Conservation (phyloP, 345 rosid species). For the Hypericum androsaemum region DNA sequence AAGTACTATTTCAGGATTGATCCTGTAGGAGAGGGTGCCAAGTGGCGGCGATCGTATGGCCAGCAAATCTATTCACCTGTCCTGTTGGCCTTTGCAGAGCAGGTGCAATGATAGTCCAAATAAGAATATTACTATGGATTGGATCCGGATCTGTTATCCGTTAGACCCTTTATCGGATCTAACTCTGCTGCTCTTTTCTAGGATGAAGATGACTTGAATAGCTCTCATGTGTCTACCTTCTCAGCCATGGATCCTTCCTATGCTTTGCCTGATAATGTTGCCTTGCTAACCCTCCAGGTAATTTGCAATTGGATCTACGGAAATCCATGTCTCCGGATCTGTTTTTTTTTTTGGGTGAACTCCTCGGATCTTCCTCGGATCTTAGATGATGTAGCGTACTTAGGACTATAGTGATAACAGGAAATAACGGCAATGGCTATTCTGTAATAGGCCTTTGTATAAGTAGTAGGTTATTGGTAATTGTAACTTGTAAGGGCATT, state of each 20-base stretch:
- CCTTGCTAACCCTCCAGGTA: conserved; percentile 79
- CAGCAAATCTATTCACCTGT: conserved; percentile 22
- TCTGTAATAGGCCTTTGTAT: no score
- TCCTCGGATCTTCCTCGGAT: no score
- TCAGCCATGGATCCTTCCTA: conserved; percentile 73
- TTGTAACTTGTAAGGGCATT: no score
- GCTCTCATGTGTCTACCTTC: conserved; percentile 49
- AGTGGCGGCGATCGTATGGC: conserved; percentile 19
- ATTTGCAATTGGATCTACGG: not conserved
- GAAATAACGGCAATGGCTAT: no score
- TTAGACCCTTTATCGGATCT: no score
- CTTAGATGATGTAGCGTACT: no score
- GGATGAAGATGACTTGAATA: conserved; percentile 57
- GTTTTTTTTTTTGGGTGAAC: no score
- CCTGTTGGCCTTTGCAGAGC: conserved; percentile 16
- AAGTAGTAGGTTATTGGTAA: no score
- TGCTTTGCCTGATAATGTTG: conserved; percentile 71
- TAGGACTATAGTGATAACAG: no score
- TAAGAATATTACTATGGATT: not conserved
- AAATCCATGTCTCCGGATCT: no score
- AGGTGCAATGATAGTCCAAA: conserved; percentile 12
- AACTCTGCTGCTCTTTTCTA: conserved; percentile 14
- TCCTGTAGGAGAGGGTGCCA: conserved; percentile 17
- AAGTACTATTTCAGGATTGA: conserved; percentile 11
- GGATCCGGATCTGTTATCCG: conserved; percentile 5